A percentile compares a stretch with the other conserved stretches of the same genome.
Conservation (phyloP, 148 eudicot genomes). For the Vaccinium macrocarpon region DNA sequence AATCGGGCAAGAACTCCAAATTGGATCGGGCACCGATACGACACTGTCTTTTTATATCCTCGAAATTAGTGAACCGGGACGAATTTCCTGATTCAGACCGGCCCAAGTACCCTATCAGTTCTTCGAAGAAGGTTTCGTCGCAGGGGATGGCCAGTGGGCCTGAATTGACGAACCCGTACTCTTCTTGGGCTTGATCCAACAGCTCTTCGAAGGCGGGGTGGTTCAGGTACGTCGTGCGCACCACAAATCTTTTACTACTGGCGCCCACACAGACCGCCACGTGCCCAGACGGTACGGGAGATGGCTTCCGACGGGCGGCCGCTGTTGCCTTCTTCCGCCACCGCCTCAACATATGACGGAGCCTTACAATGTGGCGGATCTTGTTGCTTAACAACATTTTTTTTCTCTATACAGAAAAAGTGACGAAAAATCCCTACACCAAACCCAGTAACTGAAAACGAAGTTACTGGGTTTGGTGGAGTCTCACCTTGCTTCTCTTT, state of each 20-base stretch:
- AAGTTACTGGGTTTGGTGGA: not conserved
- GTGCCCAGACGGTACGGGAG: constrained; percentile 85
- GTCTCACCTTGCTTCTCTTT: not conserved
- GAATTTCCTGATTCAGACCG: constrained; percentile 39
- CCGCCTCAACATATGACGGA: constrained; percentile 60
- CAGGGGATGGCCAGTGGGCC: constrained; percentile 82
- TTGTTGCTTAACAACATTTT: constrained; percentile 58
- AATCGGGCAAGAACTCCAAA: constrained; percentile 46
- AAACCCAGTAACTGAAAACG: too few relatives aligned
- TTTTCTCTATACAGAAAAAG: constrained; percentile 8
- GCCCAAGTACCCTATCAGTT: constrained; percentile 52
- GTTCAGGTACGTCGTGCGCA: constrained; percentile 64
- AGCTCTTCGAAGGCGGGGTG: constrained; percentile 68
- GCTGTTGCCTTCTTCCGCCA: constrained; percentile 59
- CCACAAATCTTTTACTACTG: constrained; percentile 47
- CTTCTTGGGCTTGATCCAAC: constrained; percentile 62
- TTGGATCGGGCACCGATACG: constrained; percentile 33
- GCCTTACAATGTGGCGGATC: constrained; percentile 69
- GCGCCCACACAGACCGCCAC: constrained; percentile 67
- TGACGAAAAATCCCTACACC: not conserved
- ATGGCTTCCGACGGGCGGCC: constrained; percentile 33
- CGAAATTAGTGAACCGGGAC: constrained; percentile 43
- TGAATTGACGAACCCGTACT: constrained; percentile 53
- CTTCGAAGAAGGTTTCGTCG: constrained; percentile 73
- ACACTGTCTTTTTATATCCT: constrained; percentile 62